Evolutionary conservation across 2,329 filamentous ascomycete genomes (phyloP).

Genomic region (Madurella fahalii): DNA sequence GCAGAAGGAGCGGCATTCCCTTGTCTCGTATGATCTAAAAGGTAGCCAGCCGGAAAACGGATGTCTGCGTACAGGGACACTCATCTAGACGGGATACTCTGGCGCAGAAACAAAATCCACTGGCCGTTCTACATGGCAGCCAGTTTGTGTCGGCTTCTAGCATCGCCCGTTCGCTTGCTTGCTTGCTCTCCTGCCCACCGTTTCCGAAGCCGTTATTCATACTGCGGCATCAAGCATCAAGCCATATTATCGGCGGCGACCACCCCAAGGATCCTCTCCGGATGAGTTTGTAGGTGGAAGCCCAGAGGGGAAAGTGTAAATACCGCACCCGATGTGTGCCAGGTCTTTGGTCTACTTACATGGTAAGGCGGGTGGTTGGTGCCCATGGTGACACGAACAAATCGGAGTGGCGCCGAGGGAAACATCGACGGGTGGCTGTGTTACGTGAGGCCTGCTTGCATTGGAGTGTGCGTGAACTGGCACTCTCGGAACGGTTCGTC

Average conservation of each 20-base stretch:
- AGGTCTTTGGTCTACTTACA: background rate
- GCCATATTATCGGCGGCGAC: too few relatives aligned
- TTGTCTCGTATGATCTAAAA: background rate
- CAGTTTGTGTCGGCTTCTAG: background rate
- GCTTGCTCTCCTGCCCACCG: background rate
- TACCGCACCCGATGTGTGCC: background rate
- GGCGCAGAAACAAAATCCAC: background rate
- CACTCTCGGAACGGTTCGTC: slow-evolving; percentile 3
- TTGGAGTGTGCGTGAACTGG: slow-evolving; percentile 14
- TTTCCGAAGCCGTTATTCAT: background rate
- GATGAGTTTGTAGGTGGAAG: too few relatives aligned
- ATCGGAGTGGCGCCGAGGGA: background rate
- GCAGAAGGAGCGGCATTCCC: background rate
- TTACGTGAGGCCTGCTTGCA: background rate
- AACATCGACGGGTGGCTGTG: background rate
- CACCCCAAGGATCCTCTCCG: too few relatives aligned
- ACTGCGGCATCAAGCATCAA: background rate
- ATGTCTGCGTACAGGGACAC: background rate
- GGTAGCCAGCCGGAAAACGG: background rate
- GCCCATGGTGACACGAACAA: background rate
- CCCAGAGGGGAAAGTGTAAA: too few relatives aligned
- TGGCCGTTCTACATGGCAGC: background rate
- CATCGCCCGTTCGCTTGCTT: background rate
- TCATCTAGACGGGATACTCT: too few relatives aligned
- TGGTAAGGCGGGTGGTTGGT: background rate